Conservation (phyloP, 805 yeast species). For the Metschnikowia similis region DNA sequence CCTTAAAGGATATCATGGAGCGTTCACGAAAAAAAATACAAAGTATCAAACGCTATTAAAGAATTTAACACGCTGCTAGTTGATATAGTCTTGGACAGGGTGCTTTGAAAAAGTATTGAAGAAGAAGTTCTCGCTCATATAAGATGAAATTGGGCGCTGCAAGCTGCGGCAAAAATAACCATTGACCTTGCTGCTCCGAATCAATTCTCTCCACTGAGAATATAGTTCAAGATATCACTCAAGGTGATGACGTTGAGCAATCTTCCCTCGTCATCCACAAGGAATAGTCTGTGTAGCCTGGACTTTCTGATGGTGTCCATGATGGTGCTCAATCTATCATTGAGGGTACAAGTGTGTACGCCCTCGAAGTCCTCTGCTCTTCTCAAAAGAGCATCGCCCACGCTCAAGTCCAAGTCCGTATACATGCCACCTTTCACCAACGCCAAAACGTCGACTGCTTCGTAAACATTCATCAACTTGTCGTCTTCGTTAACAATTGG, state of each 20-base stretch:
- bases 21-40: no score
- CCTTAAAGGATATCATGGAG: no score
- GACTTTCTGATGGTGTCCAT: conserved; percentile 91
- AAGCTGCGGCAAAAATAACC: background rate
- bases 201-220: conserved; percentile 58
- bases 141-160: background rate
- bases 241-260: conserved; percentile 82
- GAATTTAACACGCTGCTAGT: no score
- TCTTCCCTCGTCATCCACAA: conserved; percentile 79
- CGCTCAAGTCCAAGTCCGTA: conserved; percentile 82
- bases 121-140: no score
- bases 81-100: no score
- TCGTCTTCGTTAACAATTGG: conserved; percentile 83
- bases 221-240: conserved; percentile 84
- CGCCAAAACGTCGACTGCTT: conserved; percentile 91
- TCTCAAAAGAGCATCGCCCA: conserved; percentile 93
- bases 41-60: no score
- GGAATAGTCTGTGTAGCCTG: conserved; percentile 85
- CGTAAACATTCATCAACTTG: conserved; percentile 79
- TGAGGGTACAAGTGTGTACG: conserved; percentile 88
- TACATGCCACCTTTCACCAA: conserved; percentile 92
- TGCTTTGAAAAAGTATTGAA: no score
- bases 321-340: conserved; percentile 82
- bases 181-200: background rate
- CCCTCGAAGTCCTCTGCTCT: conserved; percentile 97